Conservation (phyloP, 495 filamentous ascomycete genomes). For the Darksidea phi region DNA sequence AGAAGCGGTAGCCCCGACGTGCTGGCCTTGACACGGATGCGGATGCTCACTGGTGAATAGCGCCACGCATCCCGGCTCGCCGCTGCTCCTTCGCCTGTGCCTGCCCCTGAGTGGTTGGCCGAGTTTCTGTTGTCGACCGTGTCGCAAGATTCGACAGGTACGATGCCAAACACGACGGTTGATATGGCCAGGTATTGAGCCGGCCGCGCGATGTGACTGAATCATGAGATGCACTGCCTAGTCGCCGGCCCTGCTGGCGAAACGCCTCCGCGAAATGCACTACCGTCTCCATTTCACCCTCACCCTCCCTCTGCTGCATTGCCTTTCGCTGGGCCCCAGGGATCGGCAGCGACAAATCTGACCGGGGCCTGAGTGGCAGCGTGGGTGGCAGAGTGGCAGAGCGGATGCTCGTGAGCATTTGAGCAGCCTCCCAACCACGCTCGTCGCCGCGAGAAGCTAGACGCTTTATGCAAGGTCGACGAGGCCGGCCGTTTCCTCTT, state of each 20-base stretch:
- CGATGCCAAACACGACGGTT: slow-evolving; percentile 9
- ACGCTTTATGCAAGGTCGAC: slow-evolving; percentile 15
- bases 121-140: slow-evolving; percentile 11
- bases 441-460: slow-evolving; percentile 10
- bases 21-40: too few species aligned
- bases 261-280: slow-evolving; percentile 29
- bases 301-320: slow-evolving; percentile 8
- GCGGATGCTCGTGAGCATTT: background rate
- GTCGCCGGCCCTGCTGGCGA: slow-evolving; percentile 29
- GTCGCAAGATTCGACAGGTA: slow-evolving; percentile 19
- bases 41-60: background rate
- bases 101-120: slow-evolving; percentile 9
- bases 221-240: slow-evolving; percentile 30
- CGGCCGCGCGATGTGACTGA: slow-evolving; percentile 22
- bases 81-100: background rate
- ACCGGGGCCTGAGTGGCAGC: background rate
- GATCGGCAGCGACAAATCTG: slow-evolving; percentile 27
- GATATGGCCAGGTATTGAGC: slow-evolving; percentile 10
- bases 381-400: too few species aligned
- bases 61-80: slow-evolving; percentile 21
- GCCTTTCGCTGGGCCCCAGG: slow-evolving; percentile 18
- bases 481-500: background rate
- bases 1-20: too few species aligned
- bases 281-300: background rate
- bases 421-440: slow-evolving; percentile 4